phyloP scores from a whole-genome alignment of 768 basidiomycete genomes.

The Mycena metata region DNA sequence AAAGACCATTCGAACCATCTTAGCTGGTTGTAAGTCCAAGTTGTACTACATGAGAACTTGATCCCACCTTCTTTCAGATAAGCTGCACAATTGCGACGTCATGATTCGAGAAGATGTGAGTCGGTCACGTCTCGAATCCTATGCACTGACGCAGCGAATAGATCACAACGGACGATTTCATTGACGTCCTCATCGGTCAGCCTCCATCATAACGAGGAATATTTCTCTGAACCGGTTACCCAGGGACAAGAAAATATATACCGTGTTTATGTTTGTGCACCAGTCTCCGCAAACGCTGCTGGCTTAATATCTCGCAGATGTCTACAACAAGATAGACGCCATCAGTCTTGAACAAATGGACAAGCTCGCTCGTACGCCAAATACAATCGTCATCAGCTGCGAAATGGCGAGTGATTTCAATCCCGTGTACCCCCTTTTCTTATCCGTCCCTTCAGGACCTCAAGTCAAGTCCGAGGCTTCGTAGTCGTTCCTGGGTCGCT shows the following conservation, averaged over 20 bases:
- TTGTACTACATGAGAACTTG: background rate
- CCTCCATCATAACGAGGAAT: background rate
- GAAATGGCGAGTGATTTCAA: conserved; percentile 65
- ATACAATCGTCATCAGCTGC: conserved; percentile 96
- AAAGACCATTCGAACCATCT: conserved; percentile 91
- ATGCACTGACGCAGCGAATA: conserved; percentile 45
- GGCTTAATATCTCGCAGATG: conserved; percentile 63
- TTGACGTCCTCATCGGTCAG: conserved; percentile 95
- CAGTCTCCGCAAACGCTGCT: background rate
- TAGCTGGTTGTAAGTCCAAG: conserved; percentile 80
- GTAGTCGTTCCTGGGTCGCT: conserved; percentile 11
- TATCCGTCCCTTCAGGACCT: conserved; percentile 58
- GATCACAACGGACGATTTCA: conserved; percentile 97
- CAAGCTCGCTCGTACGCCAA: conserved; percentile 83
- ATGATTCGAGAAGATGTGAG: conserved; percentile 98
- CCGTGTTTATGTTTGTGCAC: conserved; percentile 84
- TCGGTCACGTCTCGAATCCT: conserved; percentile 10
- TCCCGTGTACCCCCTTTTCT: background rate
- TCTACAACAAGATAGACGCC: conserved; percentile 97
- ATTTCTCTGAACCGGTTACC: conserved; percentile 3
- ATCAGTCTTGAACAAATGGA: conserved; percentile 88
- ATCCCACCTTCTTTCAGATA: conserved; percentile 62
- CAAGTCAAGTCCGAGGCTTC: conserved; percentile 65
- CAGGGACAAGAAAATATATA: conserved; percentile 94
- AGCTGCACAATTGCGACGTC: conserved; percentile 94